phyloP scores from a whole-genome alignment of 2,329 filamentous ascomycete species.

The Colletotrichum brevisporum region DNA sequence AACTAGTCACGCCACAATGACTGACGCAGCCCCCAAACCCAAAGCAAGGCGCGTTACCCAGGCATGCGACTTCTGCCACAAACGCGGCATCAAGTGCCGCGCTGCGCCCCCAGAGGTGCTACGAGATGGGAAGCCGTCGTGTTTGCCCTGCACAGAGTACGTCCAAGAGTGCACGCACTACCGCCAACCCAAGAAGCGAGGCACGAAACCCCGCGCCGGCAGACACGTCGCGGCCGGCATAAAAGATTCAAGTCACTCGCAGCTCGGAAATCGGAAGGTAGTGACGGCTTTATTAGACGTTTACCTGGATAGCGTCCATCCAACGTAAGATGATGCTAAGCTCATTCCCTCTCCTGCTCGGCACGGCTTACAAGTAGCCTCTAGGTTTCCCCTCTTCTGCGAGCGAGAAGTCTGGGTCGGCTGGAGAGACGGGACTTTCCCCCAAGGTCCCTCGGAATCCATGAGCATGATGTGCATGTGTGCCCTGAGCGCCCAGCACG shows the following conservation, averaged over 20 bases:
- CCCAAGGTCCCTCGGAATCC: neutral
- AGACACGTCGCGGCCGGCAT: neutral
- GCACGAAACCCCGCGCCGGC: neutral
- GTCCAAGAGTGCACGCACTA: conserved; percentile 7
- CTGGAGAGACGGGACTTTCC: conserved; percentile 8
- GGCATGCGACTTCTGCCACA: conserved; percentile 31
- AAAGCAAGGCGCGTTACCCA: conserved; percentile 23
- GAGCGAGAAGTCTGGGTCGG: conserved; percentile 20
- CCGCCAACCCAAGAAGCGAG: conserved; percentile 17
- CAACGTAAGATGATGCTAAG: neutral
- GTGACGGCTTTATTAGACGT: conserved; percentile 7
- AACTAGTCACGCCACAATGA: neutral
- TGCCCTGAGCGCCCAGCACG: conserved; percentile 18
- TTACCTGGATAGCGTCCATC: conserved; percentile 21
- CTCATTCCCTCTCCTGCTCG: rapidly evolving
- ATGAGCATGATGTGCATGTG: conserved; percentile 23
- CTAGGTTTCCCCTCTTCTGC: conserved; percentile 14
- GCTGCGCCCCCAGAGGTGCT: conserved; percentile 25
- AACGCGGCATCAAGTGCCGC: conserved; percentile 34
- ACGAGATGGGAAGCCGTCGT: neutral
- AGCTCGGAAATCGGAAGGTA: conserved; percentile 1
- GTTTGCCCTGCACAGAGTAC: conserved; percentile 9
- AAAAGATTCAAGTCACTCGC: neutral
- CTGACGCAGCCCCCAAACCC: neutral
- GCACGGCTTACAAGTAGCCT: neutral